These are phyloP conservation scores for Medicago lupulina DNA, from an alignment of 306 rosid species.

Conservation along the genomic window DNA sequence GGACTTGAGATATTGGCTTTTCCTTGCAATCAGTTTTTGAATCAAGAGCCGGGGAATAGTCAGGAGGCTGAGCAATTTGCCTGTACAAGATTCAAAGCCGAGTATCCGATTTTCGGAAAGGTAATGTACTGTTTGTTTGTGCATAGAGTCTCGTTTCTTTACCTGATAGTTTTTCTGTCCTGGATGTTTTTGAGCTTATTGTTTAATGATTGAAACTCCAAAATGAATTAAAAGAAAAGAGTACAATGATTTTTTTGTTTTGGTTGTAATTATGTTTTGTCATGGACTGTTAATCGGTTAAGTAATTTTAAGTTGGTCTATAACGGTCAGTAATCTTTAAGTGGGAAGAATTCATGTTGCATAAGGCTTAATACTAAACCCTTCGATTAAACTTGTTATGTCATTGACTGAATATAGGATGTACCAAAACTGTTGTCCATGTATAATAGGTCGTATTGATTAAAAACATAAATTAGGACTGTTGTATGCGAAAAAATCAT, in stretches of 20 bases:
- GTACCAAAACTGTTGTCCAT: constrained; percentile 21
- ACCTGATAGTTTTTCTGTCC: constrained; percentile 3
- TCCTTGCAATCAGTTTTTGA: constrained; percentile 89
- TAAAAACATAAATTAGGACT: not conserved
- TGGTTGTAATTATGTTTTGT: not conserved
- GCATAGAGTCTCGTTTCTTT: not conserved
- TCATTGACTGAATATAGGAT: constrained; percentile 13
- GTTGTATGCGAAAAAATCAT: not conserved
- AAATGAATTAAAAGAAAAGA: constrained; percentile 7
- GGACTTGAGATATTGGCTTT: constrained; percentile 87
- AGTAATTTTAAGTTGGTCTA: constrained; percentile 12
- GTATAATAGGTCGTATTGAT: not conserved
- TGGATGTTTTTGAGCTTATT: constrained; percentile 2
- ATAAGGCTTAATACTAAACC: not conserved
- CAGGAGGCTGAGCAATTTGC: constrained; percentile 67
- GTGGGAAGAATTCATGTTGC: constrained; percentile 25
- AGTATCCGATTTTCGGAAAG: constrained; percentile 82
- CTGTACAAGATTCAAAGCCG: constrained; percentile 84
- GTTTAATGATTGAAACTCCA: not conserved
- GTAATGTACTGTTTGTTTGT: constrained; percentile 24
- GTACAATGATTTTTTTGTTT: not conserved
- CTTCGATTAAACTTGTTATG: not conserved
- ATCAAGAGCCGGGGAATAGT: constrained; percentile 80
- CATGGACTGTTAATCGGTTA: not conserved
- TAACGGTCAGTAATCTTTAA: constrained; percentile 8